Evolutionary conservation across 805 yeast species (phyloP), one percentile per base, ranked within the genome.

Genomic region (Gaillardinia entomophila): DNA sequence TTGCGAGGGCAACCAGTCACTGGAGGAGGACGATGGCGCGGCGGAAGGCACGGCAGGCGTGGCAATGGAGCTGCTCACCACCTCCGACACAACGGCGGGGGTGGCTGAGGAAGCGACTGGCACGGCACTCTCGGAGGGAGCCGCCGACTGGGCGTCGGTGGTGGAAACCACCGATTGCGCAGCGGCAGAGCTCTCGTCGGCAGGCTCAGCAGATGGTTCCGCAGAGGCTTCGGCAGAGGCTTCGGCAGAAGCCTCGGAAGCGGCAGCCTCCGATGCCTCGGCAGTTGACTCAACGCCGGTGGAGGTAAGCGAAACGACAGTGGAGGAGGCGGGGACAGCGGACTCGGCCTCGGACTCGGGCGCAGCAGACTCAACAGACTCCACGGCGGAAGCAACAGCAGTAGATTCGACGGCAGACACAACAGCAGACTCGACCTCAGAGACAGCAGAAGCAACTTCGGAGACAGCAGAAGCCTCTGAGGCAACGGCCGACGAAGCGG

Each of bases 1-100:
- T 17, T 49, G 51, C 6, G 66, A 48, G 12, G 68, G 68, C 34
- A 62, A 53, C 68, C 68, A 62, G 33, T 53, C 43, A 16, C 27
- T 38, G 10, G 46, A 36, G n/a, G 41, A 24, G 11, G 46, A 16
- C 14, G 33, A 15, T 1, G 43, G 13, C 18, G 41, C 33, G 8
- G 40, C 20, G 8, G 46, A 16, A 10, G 39, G 27, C 12, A 42
- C 22, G 4, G 38, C 36, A n/a, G 22, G 26, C n/a, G 45, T 32
- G 12, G 25, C 32, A 4, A 28, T n/a, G 19, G 35, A 23, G 5
- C 11, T 4, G 10, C 13, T 23, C 25, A 23, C 25, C 13, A 23
- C 5, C 13, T 10, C 22, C 10, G n/a, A n/a, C n/a, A n/a, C 24
- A 12, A 33, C 30, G 12, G 40, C 25, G 14, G 37, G 15, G 15